phyloP scores from a whole-genome alignment of 495 filamentous ascomycete species.

The Xylaria flabelliformis region DNA sequence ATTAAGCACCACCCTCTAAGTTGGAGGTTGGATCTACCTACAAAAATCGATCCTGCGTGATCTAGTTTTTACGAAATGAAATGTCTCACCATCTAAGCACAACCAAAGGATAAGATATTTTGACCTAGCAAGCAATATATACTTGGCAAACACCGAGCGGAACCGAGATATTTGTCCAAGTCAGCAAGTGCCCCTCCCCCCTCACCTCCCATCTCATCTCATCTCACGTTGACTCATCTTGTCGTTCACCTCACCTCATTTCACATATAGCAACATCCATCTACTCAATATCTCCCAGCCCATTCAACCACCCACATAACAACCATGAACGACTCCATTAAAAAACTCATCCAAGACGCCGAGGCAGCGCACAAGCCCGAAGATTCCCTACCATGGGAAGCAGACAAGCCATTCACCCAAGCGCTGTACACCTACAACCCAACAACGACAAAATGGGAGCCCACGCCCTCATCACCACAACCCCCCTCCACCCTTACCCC shows the following conservation, averaged over 20 bases:
- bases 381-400: constrained; percentile 25
- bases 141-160: background rate
- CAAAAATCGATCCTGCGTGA: background rate
- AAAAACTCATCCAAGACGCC: constrained; percentile 20
- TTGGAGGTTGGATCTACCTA: background rate
- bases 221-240: too few relatives aligned
- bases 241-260: background rate
- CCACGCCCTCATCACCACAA: background rate
- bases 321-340: constrained; percentile 28
- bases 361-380: constrained; percentile 1
- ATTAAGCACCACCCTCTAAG: background rate
- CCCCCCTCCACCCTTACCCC: background rate
- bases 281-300: background rate
- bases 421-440: constrained; percentile 26
- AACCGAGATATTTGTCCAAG: background rate
- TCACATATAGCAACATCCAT: background rate
- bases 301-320: background rate
- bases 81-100: background rate
- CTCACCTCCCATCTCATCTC: constrained; percentile 1
- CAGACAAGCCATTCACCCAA: constrained; percentile 31
- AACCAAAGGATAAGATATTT: background rate
- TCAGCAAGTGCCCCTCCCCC: background rate
- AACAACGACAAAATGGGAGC: constrained; percentile 25
- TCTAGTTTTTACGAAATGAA: background rate
- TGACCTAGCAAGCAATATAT: background rate